Conservation (phyloP, 1,284 basidiomycete species). For the Xerocomus minutiporus region DNA sequence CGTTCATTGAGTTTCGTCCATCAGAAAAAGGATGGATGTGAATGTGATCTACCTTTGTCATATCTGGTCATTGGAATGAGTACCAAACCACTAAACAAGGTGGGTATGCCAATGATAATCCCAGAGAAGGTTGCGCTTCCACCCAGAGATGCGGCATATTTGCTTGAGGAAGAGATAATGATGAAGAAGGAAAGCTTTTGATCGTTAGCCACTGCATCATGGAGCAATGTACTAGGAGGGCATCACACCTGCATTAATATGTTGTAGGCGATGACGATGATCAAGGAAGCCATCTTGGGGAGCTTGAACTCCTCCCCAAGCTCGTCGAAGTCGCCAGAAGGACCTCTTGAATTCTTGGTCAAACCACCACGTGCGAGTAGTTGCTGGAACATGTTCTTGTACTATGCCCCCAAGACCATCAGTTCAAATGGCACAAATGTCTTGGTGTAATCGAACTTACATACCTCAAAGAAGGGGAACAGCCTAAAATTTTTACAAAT, state of each 20-base stretch:
- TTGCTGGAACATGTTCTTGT: conserved; percentile 7
- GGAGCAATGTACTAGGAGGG: neutral
- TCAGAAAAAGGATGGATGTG: neutral
- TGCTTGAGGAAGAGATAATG: conserved; percentile 60
- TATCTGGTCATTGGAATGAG: conserved; percentile 54
- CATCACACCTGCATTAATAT: conserved; percentile 42
- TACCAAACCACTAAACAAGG: conserved; percentile 36
- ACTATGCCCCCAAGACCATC: neutral
- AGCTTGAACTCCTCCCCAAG: conserved; percentile 42
- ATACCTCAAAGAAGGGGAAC: neutral
- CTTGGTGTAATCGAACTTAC: neutral
- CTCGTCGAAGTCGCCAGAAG: neutral
- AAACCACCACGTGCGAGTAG: neutral
- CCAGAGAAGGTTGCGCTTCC: conserved; percentile 65
- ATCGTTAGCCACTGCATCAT: neutral
- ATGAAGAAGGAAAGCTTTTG: conserved; percentile 62
- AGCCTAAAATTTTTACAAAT: neutral
- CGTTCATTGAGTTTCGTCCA: neutral
- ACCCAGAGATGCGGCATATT: conserved; percentile 59
- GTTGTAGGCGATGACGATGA: conserved; percentile 43
- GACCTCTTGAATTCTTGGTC: neutral
- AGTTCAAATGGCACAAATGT: neutral
- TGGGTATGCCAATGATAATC: conserved; percentile 61
- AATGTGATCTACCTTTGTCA: conserved; percentile 45
- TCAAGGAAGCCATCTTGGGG: conserved; percentile 41